A percentile compares a stretch with the other conserved stretches of the same genome.
Conservation (phyloP, 257 asterid species). For the Verbascum thapsus region DNA sequence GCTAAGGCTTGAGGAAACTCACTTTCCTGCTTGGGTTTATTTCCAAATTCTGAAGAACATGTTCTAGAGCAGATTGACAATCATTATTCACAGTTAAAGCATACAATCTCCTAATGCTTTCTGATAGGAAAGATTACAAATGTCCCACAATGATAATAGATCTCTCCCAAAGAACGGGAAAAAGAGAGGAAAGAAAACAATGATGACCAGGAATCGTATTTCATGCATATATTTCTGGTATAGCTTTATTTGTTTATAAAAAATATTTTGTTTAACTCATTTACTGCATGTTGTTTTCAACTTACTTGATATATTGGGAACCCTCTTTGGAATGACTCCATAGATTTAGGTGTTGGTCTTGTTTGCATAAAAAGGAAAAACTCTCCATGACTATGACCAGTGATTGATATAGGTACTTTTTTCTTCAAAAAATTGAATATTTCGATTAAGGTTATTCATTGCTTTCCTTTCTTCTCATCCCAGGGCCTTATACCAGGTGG, state of each 20-base stretch:
- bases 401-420: background rate
- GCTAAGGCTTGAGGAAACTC: conserved; percentile 6
- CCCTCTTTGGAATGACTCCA: conserved; percentile 6
- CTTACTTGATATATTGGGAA: conserved; percentile 2
- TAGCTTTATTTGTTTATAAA: background rate
- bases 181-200: conserved; percentile 8
- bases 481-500: conserved; percentile 99
- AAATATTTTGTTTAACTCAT: conserved; percentile 2
- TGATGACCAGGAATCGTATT: conserved; percentile 1
- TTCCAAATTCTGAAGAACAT: conserved; percentile 15
- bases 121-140: background rate
- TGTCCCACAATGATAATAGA: conserved; percentile 3
- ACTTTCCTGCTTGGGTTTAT: conserved; percentile 20
- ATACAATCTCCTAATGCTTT: conserved; percentile 15
- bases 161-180: background rate
- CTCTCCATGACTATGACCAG: conserved; percentile 11
- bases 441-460: conserved; percentile 21
- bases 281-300: background rate
- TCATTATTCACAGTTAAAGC: conserved; percentile 1
- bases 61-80: conserved; percentile 19
- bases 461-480: conserved; percentile 34
- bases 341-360: background rate
- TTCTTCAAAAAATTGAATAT: conserved; percentile 7
- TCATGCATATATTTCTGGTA: background rate
- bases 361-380: conserved; percentile 25